These are phyloP conservation scores for Epicoccum nigrum DNA, from an alignment of 2,329 filamentous ascomycete species.

Conservation along the genomic window DNA sequence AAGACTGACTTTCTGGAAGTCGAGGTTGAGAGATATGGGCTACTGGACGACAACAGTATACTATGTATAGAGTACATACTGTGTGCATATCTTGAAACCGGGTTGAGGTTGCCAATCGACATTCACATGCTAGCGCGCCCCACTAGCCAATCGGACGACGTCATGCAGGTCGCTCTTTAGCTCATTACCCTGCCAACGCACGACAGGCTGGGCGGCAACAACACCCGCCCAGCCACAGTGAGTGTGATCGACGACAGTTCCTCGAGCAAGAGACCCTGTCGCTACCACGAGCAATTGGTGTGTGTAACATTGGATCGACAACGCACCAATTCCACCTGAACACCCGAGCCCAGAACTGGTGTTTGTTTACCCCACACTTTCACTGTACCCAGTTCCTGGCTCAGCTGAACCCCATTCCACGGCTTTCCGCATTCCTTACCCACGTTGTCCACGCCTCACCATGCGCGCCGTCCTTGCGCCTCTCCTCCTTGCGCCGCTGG, in stretches of 20 bases:
- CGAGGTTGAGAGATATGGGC: neutral
- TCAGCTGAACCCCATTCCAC: slow-evolving; percentile 14
- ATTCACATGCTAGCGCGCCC: slow-evolving; percentile 10
- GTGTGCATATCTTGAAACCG: neutral
- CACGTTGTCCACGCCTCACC: slow-evolving; percentile 14
- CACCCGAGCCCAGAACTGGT: neutral
- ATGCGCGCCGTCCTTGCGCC: slow-evolving; percentile 38
- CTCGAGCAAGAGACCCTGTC: slow-evolving; percentile 11
- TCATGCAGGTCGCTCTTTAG: slow-evolving; percentile 11
- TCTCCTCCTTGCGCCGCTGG: slow-evolving; percentile 37
- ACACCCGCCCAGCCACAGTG: slow-evolving; percentile 8
- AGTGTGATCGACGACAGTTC: slow-evolving; percentile 11
- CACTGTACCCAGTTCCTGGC: neutral
- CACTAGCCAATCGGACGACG: slow-evolving; percentile 16
- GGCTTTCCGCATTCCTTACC: slow-evolving; percentile 27
- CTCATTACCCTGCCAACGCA: slow-evolving; percentile 13
- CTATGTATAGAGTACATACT: no score
- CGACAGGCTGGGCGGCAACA: slow-evolving; percentile 12
- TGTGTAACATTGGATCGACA: slow-evolving; percentile 7
- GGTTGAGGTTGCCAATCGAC: slow-evolving; percentile 1
- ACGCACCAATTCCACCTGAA: neutral
- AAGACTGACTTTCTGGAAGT: slow-evolving; percentile 4
- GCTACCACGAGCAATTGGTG: slow-evolving; percentile 9
- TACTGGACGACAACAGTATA: neutral
- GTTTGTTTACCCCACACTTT: slow-evolving; percentile 17